Evolutionary conservation across 768 basidiomycete genomes (phyloP), one percentile per base, ranked within the genome.

Genomic region (Bullera alba): DNA sequence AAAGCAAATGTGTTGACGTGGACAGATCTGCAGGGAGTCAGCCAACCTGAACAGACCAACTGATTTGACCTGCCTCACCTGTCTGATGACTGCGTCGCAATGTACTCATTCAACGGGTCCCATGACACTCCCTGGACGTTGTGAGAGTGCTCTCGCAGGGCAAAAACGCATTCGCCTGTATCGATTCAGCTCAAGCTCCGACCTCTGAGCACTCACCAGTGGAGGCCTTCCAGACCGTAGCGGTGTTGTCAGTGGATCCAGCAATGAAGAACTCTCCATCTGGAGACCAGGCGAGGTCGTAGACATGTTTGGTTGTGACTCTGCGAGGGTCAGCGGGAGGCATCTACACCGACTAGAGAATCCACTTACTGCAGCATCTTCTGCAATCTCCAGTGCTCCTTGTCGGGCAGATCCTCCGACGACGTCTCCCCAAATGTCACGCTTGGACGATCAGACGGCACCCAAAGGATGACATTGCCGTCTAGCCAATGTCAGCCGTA

Each of bases 61-160:
- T 3, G 38, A 25, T 27, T 26, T 10, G 34, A 35, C 8, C 15
- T n/a, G 37, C 44, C 74, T 51, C 34, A 75, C 75, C 93, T 80
- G 73, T 99, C 95, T 64, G 85, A 88, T 71, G 87, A 90, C 68
- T 99, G 95, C 0, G 95, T 97, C 3, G 95, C 92, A 54, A 99
- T 87, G 67, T 86, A 97, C 71, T 95, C 89, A 70, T 93, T 91
- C 61, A 95, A 74, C 1, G 95, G 95, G 59, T 99, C 95, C 95
- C 95, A 99, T 0, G 93, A 88, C 25, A 97, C 95, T 7, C 95
- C 95, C 76, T 99, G 95, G 0, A 99, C 95, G 67, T 87, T 96
- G 72, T 97, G 93, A 28, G 80, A 82, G 72, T 99, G 95, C 64
- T 97, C 93, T 1, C 87, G 85, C 53, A 63, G 23, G 29, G 54